Evolutionary conservation across 1,139 yeast species (phyloP), one percentile per base, ranked within the genome.

Genomic region (Geotrichum klebahnii): DNA sequence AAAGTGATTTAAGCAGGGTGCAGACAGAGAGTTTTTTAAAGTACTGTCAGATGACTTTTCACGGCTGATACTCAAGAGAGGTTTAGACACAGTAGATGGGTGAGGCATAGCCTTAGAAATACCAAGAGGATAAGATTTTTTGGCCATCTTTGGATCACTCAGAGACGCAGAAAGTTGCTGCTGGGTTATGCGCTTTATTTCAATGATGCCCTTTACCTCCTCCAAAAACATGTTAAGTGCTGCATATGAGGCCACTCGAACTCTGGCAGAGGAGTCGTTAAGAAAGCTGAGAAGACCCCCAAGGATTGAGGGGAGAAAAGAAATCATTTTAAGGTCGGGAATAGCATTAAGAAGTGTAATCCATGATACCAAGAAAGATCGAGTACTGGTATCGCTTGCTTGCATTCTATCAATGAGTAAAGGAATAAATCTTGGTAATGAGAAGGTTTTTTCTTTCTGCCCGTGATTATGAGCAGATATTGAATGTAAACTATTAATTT

Each of bases 321-420:
- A 79, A 23, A 92, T 81, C 54, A 94, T 71, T 60, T 92, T 97
- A 54, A 92, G 73, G 45, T 92, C 94, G 0, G 99, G 98, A 12
- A 92, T 88, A 22, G 94, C 88, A 66, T 92, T 94, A 47, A 94
- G 74, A 20, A 94, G 76, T 53, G 88, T 86, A 46, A 92, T 76
- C 98, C 98, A 94, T 46, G 95, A 84, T 9, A 92, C 90, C 54
- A 94, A 71, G 61, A 92, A 92, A 70, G 89, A 84, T 58, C 96
- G 77, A 0, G 97, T 90, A 63, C 85, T 87, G 3, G 97, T 97
- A 60, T 92, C 95, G 32, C 86, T 83, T 1, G 92, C 92, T 62
- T 88, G 88, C 70, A 94, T 87, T 58, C 98, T 75, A 65, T 94
- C 98, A 57, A 85, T 80, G 45, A 94, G 70, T 8, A 95, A 73